These are phyloP conservation scores for Stachybotrys chlorohalonatus DNA, from an alignment of 2,329 filamentous ascomycete genomes.

Conservation along the genomic window DNA sequence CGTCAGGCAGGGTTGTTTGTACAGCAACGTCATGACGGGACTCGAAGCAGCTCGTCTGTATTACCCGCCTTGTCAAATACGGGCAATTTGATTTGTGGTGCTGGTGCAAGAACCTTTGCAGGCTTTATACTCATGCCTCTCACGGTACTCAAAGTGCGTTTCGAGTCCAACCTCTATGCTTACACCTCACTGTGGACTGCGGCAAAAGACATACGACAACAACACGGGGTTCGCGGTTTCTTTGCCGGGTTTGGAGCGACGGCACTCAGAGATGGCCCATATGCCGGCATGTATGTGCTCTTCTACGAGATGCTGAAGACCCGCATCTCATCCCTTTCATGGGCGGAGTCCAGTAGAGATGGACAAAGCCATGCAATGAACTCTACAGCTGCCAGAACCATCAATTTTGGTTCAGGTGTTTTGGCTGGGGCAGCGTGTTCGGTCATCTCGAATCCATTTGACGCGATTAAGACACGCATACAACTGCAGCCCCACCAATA, in stretches of 20 bases:
- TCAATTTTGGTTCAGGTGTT: slow-evolving; percentile 81
- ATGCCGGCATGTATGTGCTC: slow-evolving; percentile 88
- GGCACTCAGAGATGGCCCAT: slow-evolving; percentile 87
- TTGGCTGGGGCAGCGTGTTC: slow-evolving; percentile 77
- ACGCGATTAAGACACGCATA: slow-evolving; percentile 90
- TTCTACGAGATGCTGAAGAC: slow-evolving; percentile 84
- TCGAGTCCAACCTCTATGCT: slow-evolving; percentile 78
- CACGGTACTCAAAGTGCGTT: slow-evolving; percentile 93
- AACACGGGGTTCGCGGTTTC: slow-evolving; percentile 72
- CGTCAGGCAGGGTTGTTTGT: slow-evolving; percentile 14
- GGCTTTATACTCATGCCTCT: slow-evolving; percentile 92
- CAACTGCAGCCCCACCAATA: slow-evolving; percentile 83
- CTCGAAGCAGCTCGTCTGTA: slow-evolving; percentile 47
- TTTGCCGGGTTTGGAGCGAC: slow-evolving; percentile 93
- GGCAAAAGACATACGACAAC: slow-evolving; percentile 61
- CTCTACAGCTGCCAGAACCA: slow-evolving; percentile 39
- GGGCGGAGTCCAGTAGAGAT: slow-evolving; percentile 2
- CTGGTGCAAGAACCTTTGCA: slow-evolving; percentile 72
- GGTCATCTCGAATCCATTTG: slow-evolving; percentile 88
- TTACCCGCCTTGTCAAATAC: slow-evolving; percentile 76
- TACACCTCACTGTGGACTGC: slow-evolving; percentile 72
- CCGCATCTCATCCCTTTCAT: slow-evolving; percentile 30
- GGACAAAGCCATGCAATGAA: slow-evolving; percentile 13
- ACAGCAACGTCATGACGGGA: background rate
- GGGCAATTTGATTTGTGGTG: slow-evolving; percentile 79